A percentile compares a stretch with the other conserved stretches of the same genome.
Evolutionary conservation across 2,329 filamentous ascomycete species (phyloP).

Genomic region (Epichloe coenophiala): DNA sequence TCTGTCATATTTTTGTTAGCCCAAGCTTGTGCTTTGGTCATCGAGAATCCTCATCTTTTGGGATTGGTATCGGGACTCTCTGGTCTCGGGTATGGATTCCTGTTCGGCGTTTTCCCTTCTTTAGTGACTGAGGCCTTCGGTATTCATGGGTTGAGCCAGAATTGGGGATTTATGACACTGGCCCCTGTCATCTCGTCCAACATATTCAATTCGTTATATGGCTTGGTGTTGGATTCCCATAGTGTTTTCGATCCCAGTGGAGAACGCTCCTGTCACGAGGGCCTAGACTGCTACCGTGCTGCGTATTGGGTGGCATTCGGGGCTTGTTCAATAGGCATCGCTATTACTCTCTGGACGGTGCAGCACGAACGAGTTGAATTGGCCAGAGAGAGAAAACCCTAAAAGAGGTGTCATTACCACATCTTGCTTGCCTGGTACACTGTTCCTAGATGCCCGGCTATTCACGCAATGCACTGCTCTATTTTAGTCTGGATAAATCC

Average conservation of each 20-base stretch:
- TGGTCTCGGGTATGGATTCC: slow-evolving; percentile 79
- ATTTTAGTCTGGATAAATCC: too few species aligned
- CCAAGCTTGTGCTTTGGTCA: slow-evolving; percentile 61
- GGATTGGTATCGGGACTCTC: slow-evolving; percentile 70
- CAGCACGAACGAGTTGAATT: slow-evolving; percentile 36
- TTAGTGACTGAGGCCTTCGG: slow-evolving; percentile 85
- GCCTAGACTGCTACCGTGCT: slow-evolving; percentile 63
- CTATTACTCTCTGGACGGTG: slow-evolving; percentile 59
- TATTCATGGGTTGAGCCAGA: slow-evolving; percentile 76
- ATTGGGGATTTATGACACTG: slow-evolving; percentile 92
- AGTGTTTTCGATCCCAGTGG: slow-evolving; percentile 55
- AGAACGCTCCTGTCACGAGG: slow-evolving; percentile 62
- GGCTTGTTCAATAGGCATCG: slow-evolving; percentile 55
- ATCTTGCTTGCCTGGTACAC: neutral
- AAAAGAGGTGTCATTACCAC: neutral
- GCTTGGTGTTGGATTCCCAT: slow-evolving; percentile 68
- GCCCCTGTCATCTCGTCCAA: slow-evolving; percentile 81
- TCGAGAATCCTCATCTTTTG: slow-evolving; percentile 65
- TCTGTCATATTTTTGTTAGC: slow-evolving; percentile 65
- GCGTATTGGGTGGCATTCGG: slow-evolving; percentile 71
- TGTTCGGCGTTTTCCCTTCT: slow-evolving; percentile 84
- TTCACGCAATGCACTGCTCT: neutral
- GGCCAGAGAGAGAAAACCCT: slow-evolving; percentile 18
- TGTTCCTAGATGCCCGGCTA: neutral
- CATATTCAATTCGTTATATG: slow-evolving; percentile 86